Base-by-base conservation (phyloP, 352 stramenopile genomes). In the Phytopythium mirpurense region DNA sequence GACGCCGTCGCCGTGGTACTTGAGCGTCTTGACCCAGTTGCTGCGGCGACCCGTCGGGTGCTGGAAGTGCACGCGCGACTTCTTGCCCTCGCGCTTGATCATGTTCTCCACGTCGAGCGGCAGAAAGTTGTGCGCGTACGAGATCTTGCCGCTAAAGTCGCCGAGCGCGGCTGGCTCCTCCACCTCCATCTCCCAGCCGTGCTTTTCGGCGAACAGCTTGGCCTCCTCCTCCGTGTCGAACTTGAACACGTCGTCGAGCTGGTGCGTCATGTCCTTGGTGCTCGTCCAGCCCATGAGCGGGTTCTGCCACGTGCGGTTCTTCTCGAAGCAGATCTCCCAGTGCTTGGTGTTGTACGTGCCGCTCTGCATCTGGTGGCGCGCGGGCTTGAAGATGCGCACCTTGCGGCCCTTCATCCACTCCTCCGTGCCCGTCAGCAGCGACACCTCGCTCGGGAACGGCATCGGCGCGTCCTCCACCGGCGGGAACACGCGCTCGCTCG, bases 231-330 rank as follows among this genome's bases (percentile, higher is more conserved):
- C 79, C 41, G 75, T 96, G 62, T 93, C 76, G 54, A 98, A 98
- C 61, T 85, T 89, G 63, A 94, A 65, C 11, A 47, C 23, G 41
- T 23, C 41, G 58, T 86, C 72, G 53, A 94, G 70, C 58, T 68
- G 83, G 35, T 90, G 74, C 60, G 97, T 83, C 46, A 91, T 68
- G 70, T 98, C 93, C 26, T 80, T 81, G 38, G 77, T 93, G 51
- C 72, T 93, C 31, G 88, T 95, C 93, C 93, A 98, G 54, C 90
- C 90, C 93, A 98, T 98, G 29, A 98, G 74, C 24, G 90, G 88
- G 76, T 98, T 98, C 23, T 79, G 67, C 93, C 93, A 98, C 60
- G 77, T 90, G 49, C 76, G 78, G 11, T 75, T 63, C 45, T 72
- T 42, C 51, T 88, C 60, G 53, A 91, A 91, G 50, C 80, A 78